phyloP scores from a whole-genome alignment of 495 filamentous ascomycete species.

The Aspergillus biplanus region DNA sequence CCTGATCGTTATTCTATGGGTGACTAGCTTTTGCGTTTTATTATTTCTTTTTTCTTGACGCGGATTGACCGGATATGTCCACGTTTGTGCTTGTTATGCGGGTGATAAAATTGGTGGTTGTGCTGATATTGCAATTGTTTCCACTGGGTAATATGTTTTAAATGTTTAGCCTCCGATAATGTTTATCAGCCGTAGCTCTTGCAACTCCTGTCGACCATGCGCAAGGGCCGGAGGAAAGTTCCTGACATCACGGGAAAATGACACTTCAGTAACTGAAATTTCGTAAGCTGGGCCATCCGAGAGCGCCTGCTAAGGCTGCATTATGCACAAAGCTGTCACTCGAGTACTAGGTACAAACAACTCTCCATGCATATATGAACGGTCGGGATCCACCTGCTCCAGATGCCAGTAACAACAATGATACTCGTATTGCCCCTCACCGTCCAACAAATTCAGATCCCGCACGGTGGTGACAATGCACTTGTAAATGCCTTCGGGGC shows the following conservation, averaged over 20 bases:
- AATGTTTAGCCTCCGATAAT: neutral
- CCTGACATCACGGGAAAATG: neutral
- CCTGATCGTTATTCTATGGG: neutral
- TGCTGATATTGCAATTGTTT: neutral
- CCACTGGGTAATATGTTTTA: neutral
- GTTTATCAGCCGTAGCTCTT: neutral
- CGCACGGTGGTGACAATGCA: neutral
- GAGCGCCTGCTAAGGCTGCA: neutral
- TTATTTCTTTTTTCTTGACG: too few species aligned
- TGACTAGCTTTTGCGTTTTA: neutral
- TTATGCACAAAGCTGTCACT: neutral
- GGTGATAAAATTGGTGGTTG: neutral
- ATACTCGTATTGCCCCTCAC: too few species aligned
- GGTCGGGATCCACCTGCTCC: neutral
- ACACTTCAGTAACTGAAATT: neutral
- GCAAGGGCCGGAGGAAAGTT: neutral
- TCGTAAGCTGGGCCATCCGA: neutral
- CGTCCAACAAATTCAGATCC: neutral
- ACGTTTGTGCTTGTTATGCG: neutral
- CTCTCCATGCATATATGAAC: neutral
- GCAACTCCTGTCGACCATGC: neutral
- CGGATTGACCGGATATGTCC: too few species aligned
- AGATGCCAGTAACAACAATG: too few species aligned
- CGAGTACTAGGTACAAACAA: neutral
- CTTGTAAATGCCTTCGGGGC: neutral